Conservation (phyloP, 495 filamentous ascomycete species). For the Xylaria flabelliformis region DNA sequence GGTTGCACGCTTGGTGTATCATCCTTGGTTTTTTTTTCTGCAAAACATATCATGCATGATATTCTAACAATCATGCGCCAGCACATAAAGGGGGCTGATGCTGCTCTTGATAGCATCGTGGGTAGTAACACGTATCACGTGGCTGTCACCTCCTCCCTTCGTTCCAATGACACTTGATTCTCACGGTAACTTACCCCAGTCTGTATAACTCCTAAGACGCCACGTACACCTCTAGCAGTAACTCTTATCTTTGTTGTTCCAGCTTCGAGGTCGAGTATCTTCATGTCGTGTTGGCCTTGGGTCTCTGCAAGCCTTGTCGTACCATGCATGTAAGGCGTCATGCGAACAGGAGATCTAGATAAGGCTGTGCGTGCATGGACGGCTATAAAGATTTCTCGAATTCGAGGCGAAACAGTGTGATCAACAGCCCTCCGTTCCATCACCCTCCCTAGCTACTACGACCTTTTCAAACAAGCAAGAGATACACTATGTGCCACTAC, state of each 20-base stretch:
- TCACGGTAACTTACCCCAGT: not conserved
- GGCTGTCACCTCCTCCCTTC: constrained; percentile 1
- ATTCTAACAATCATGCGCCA: not conserved
- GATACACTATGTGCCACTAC: constrained; percentile 18
- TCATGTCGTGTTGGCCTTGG: constrained; percentile 6
- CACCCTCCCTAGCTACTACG: not conserved
- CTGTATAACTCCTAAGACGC: constrained; percentile 15
- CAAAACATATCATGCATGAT: constrained; percentile 10
- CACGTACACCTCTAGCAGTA: not conserved
- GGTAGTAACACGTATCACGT: constrained; percentile 4
- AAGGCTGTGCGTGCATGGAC: not conserved
- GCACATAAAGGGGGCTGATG: not conserved
- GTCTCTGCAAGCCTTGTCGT: constrained; percentile 2
- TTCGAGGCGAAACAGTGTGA: not conserved
- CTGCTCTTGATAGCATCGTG: not conserved
- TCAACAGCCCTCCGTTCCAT: not conserved
- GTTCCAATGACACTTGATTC: constrained; percentile 15
- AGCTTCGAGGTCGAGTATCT: not conserved
- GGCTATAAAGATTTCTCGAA: not conserved
- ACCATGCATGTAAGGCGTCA: constrained; percentile 4
- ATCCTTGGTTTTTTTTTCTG: not conserved
- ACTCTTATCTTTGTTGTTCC: not conserved
- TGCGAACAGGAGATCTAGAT: not conserved
- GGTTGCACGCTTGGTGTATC: constrained; percentile 8
- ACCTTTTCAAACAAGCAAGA: not conserved